Conservation (phyloP, 2,329 filamentous ascomycete genomes). For the Alternaria hordeiaustralica region DNA sequence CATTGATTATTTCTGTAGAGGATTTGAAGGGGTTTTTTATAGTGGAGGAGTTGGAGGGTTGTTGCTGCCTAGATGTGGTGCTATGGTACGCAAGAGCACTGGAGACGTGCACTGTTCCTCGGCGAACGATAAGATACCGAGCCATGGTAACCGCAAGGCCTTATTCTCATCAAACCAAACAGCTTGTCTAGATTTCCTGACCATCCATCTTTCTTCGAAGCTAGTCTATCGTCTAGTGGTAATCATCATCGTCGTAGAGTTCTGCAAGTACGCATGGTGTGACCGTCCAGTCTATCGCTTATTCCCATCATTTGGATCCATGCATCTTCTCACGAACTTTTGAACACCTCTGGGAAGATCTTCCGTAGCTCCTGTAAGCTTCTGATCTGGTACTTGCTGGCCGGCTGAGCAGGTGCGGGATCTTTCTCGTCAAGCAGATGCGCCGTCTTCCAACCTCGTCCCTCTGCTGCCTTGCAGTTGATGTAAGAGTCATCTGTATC, state of each 20-base stretch:
- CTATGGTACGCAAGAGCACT: neutral
- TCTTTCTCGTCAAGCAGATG: constrained; percentile 84
- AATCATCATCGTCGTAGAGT: neutral
- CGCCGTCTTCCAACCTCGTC: constrained; percentile 83
- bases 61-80: neutral
- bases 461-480: constrained; percentile 79
- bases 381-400: constrained; percentile 76
- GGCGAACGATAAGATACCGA: neutral
- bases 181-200: neutral
- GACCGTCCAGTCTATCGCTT: neutral
- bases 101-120: neutral
- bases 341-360: constrained; percentile 87
- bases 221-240: neutral
- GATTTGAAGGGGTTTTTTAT: neutral
- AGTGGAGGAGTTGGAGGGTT: neutral
- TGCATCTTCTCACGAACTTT: constrained; percentile 46
- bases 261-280: neutral
- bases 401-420: constrained; percentile 66
- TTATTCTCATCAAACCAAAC: neutral
- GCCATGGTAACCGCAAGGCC: neutral
- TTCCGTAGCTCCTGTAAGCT: constrained; percentile 76
- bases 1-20: neutral
- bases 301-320: neutral
- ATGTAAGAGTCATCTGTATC: constrained; percentile 78
- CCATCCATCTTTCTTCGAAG: neutral